A percentile compares a stretch with the other conserved stretches of the same genome.
Evolutionary conservation across 2,329 filamentous ascomycete species (phyloP).

Genomic region (Huntiella omanensis): DNA sequence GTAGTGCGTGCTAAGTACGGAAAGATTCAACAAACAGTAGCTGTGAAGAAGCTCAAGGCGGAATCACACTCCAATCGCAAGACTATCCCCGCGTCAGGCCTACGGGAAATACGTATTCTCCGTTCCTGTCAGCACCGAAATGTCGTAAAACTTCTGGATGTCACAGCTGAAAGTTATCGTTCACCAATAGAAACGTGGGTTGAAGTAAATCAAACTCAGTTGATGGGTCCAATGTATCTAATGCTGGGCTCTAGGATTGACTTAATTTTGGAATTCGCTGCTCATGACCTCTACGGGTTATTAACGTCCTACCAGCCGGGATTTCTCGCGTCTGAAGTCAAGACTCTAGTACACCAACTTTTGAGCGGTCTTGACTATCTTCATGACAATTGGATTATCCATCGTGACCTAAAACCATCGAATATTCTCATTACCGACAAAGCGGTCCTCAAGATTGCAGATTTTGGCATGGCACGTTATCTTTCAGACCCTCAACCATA

Average conservation of each 20-base stretch:
- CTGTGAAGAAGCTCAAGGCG: conserved; percentile 77
- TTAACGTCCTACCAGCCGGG: conserved; percentile 89
- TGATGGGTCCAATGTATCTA: background rate
- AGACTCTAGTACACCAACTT: conserved; percentile 74
- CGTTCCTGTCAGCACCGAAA: conserved; percentile 65
- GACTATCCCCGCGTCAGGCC: conserved; percentile 65
- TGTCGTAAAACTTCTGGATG: conserved; percentile 63
- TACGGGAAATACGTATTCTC: conserved; percentile 86
- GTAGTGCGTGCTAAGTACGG: conserved; percentile 69
- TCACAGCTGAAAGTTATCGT: conserved; percentile 54
- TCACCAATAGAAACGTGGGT: conserved; percentile 33
- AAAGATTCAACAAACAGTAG: conserved; percentile 61
- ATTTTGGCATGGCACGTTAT: conserved; percentile 95
- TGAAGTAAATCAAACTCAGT: conserved; percentile 2
- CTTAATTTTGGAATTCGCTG: conserved; percentile 90
- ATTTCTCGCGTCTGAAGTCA: conserved; percentile 81
- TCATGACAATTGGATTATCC: conserved; percentile 77
- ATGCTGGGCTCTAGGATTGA: conserved; percentile 42
- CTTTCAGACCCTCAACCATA: conserved; percentile 56
- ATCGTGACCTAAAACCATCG: conserved; percentile 83
- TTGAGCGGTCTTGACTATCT: conserved; percentile 65
- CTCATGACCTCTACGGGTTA: conserved; percentile 88
- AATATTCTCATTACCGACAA: conserved; percentile 92
- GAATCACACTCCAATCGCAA: conserved; percentile 25
- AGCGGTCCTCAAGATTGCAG: conserved; percentile 83